Evolutionary conservation across 2,329 filamentous ascomycete species (phyloP).

Genomic region (Dryadomyces quercus-mongolicae): DNA sequence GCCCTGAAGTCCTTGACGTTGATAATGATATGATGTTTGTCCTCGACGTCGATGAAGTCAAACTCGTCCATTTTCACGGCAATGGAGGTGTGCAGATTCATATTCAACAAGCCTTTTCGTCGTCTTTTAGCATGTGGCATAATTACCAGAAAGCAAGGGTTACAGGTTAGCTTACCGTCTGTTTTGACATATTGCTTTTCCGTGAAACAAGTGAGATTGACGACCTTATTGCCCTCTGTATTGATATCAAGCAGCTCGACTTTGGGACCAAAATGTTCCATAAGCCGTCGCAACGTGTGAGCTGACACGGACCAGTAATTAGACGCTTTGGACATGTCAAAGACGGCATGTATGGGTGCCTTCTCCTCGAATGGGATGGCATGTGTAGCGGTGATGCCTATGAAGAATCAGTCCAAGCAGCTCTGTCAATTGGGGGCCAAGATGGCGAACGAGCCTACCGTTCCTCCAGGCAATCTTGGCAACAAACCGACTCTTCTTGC

Average conservation of each 20-base stretch:
- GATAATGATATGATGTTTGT: conserved; percentile 67
- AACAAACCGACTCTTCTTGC: conserved; percentile 61
- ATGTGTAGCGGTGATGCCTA: conserved; percentile 68
- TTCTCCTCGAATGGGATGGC: conserved; percentile 62
- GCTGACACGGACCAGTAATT: conserved; percentile 66
- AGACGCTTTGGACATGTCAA: conserved; percentile 51
- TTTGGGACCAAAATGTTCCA: conserved; percentile 70
- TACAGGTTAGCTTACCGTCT: conserved; percentile 31
- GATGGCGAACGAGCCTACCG: conserved; percentile 25
- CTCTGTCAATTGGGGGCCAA: neutral
- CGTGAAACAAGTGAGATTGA: conserved; percentile 71
- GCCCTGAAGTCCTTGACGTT: conserved; percentile 75
- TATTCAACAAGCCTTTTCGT: conserved; percentile 55
- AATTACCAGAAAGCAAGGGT: no score
- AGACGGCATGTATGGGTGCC: conserved; percentile 65
- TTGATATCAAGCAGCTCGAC: conserved; percentile 74
- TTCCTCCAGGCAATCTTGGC: conserved; percentile 64
- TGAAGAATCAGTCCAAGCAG: no score
- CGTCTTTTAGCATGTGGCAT: neutral
- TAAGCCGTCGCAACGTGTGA: conserved; percentile 57
- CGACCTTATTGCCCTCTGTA: conserved; percentile 56
- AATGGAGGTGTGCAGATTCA: conserved; percentile 70
- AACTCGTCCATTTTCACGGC: conserved; percentile 67
- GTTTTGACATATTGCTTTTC: conserved; percentile 60
- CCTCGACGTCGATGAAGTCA: conserved; percentile 60